These are phyloP conservation scores for Penicillium sumatraense DNA, from an alignment of 2,329 filamentous ascomycete species.

Conservation along the genomic window DNA sequence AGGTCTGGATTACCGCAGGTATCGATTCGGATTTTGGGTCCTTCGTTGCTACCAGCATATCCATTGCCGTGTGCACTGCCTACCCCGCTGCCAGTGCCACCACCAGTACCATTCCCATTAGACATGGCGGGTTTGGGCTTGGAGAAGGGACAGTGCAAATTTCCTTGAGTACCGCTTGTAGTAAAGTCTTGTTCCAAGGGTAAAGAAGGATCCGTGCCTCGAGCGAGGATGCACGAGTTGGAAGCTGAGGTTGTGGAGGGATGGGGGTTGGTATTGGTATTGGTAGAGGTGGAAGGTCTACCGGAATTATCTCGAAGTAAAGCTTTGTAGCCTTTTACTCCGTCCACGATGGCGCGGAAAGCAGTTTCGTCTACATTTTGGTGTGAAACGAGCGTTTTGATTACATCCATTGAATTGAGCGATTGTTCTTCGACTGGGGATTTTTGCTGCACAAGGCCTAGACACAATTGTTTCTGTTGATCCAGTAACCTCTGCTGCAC, in stretches of 20 bases:
- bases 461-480: constrained; percentile 35
- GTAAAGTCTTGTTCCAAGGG: constrained; percentile 89
- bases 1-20: constrained; percentile 60
- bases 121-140: too few species aligned
- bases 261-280: constrained; percentile 26
- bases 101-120: too few species aligned
- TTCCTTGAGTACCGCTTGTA: constrained; percentile 78
- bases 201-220: constrained; percentile 63
- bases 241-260: constrained; percentile 32
- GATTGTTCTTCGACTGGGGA: constrained; percentile 57
- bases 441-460: constrained; percentile 39
- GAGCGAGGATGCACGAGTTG: constrained; percentile 46
- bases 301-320: too few species aligned
- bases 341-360: constrained; percentile 42
- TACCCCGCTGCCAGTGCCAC: too few species aligned
- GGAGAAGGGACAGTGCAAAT: constrained; percentile 80
- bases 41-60: constrained; percentile 44
- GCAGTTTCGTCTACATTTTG: constrained; percentile 66
- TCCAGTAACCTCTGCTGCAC: constrained; percentile 38
- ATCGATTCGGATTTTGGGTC: constrained; percentile 47
- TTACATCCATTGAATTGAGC: constrained; percentile 66
- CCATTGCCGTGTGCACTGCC: too few species aligned
- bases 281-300: too few species aligned
- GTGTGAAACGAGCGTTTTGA: constrained; percentile 60
- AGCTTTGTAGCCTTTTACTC: constrained; percentile 46